Evolutionary conservation across 1,139 yeast genomes (phyloP).

Genomic region (Taphrina populina): DNA sequence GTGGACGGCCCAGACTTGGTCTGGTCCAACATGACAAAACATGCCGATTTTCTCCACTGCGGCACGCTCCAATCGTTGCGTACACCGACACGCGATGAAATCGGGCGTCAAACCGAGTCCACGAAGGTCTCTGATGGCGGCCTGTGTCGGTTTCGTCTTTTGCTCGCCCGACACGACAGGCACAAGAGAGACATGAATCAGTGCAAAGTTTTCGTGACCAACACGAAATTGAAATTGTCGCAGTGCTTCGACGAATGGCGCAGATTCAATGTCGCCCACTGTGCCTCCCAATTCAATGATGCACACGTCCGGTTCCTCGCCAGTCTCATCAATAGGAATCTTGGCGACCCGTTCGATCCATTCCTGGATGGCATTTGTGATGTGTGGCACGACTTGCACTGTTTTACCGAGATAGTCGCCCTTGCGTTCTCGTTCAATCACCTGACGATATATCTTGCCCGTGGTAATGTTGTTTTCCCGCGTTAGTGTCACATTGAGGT

Average conservation of each 20-base stretch:
- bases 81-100: conserved; percentile 96
- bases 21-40: conserved; percentile 98
- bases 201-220: conserved; percentile 87
- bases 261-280: conserved; percentile 98
- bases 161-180: conserved; percentile 98
- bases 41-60: conserved; percentile 93
- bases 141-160: conserved; percentile 98
- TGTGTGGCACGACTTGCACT: conserved; percentile 98
- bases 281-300: conserved; percentile 98
- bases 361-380: conserved; percentile 95
- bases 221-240: conserved; percentile 98
- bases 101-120: conserved; percentile 93
- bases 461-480: conserved; percentile 95
- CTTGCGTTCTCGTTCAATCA: conserved; percentile 88
- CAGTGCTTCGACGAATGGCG: conserved; percentile 97
- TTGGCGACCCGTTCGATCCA: conserved; percentile 94
- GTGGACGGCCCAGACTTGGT: conserved; percentile 94
- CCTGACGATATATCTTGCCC: conserved; percentile 92
- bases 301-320: conserved; percentile 85
- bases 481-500: conserved; percentile 87
- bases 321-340: conserved; percentile 89
- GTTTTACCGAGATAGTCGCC: conserved; percentile 98
- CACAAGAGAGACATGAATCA: conserved; percentile 93
- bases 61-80: conserved; percentile 72
- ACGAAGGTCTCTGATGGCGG: conserved; percentile 95